Base-by-base conservation (phyloP, 2,329 filamentous ascomycete genomes). In the Colletotrichum spaethianum region DNA sequence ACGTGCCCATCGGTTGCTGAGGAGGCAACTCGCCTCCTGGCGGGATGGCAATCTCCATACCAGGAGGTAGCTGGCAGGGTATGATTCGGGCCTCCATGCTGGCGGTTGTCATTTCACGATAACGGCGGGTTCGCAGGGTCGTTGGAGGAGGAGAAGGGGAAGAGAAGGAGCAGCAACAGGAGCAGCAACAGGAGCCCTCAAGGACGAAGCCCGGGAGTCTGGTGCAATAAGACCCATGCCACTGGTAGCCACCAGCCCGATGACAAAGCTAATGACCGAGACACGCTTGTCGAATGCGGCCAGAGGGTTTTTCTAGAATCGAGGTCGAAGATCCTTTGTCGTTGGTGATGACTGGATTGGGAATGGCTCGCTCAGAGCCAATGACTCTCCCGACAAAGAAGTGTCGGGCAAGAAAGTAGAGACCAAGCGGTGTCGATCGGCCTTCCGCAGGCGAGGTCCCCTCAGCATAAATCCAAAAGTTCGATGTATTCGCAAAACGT, bases 41-140 rank as follows among this genome's bases (percentile, higher is more conserved):
- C 14, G 75, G 73, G 31, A 74, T 62, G 23, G 63, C 70, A 40
- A 74, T 74, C 62, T 77, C 75, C 75, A 76, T 70, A 16, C 69
- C 73, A 46, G 55, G 55, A 48, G 70, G 72, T 20, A 65, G 59
- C 40, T 70, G 72, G 57, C 53, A 66, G 23, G 70, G 66, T 28
- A 70, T 64, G 50, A 73, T 70, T 48, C 44, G 53, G 59, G 70
- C 52, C 38, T 72, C 70, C 66, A 72, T 70, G 28, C 38, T 72
- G 64, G 46, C 31, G 48, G 33, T 38, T 18, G 38, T 42, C 40
- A 46, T 70, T 28, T 50, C 26, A 31, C 6, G 23, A 14, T 40
- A 55, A 52, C 31, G 31, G 6, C 18, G 38, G 48, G 20, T 33
- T 55, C 16, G 65, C 8, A n/a, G 26, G 16, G 28, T 42, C 38